These are phyloP conservation scores for Pezicula carpinea DNA, from an alignment of 2,329 filamentous ascomycete species.

Conservation along the genomic window DNA sequence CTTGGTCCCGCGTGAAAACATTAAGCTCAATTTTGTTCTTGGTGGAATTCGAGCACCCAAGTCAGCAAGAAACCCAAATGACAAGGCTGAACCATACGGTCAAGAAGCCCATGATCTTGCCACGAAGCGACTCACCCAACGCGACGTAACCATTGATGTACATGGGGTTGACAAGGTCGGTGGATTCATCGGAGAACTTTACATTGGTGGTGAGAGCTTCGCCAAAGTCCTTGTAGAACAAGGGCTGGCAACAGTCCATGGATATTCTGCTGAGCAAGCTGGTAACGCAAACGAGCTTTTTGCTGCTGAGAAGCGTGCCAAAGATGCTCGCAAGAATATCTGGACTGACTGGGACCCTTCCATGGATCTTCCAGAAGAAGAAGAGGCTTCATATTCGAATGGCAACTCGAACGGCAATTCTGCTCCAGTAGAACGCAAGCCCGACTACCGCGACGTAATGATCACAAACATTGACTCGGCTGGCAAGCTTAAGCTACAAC, in stretches of 20 bases:
- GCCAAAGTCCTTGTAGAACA: conserved; percentile 91
- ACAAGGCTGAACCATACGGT: conserved; percentile 87
- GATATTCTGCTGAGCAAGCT: conserved; percentile 92
- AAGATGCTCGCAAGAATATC: conserved; percentile 80
- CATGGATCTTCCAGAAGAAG: conserved; percentile 65
- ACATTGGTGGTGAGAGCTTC: conserved; percentile 92
- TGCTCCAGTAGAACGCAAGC: conserved; percentile 56
- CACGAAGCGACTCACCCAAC: conserved; percentile 82
- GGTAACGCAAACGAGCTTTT: conserved; percentile 85
- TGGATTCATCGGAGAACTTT: conserved; percentile 93
- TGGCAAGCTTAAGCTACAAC: conserved; percentile 83
- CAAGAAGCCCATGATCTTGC: conserved; percentile 93
- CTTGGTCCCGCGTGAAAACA: conserved; percentile 83
- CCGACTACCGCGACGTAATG: conserved; percentile 89
- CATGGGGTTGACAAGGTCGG: conserved; percentile 94
- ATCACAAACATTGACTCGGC: conserved; percentile 84
- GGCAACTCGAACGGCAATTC: conserved; percentile 45
- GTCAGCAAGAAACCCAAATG: conserved; percentile 72
- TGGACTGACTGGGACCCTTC: conserved; percentile 96
- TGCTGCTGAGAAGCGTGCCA: conserved; percentile 81
- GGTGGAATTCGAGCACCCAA: conserved; percentile 88
- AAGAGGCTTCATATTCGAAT: conserved; percentile 43
- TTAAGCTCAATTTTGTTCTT: conserved; percentile 92
- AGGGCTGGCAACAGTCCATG: conserved; percentile 85
- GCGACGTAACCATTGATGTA: conserved; percentile 93